These are phyloP conservation scores for Fagopyrum esculentum DNA, from an alignment of 148 eudicot genomes.

Conservation along the genomic window DNA sequence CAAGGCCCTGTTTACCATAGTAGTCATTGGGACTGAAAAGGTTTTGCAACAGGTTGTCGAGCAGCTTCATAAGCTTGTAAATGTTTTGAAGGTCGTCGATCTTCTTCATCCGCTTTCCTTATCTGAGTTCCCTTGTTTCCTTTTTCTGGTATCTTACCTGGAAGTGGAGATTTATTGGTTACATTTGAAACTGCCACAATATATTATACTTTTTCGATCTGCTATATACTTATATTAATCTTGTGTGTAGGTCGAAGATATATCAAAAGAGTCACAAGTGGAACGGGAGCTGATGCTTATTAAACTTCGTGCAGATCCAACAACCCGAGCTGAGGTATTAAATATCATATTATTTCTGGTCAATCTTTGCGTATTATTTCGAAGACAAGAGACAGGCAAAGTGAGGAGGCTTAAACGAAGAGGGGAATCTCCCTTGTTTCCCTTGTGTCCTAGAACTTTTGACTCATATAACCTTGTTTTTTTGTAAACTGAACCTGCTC, in stretches of 20 bases:
- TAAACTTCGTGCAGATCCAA: constrained; percentile 61
- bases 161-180: not conserved
- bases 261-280: constrained; percentile 79
- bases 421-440: not conserved
- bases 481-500: not conserved
- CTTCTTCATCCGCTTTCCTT: not conserved
- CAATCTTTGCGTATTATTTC: not conserved
- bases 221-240: not conserved
- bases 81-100: constrained; percentile 64
- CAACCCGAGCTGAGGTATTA: constrained; percentile 56
- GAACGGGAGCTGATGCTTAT: constrained; percentile 91
- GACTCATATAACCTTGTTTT: not conserved
- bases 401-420: not conserved
- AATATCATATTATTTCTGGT: not conserved
- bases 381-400: not conserved
- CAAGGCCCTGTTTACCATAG: constrained; percentile 87
- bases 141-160: not conserved
- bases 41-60: constrained; percentile 79
- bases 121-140: not conserved
- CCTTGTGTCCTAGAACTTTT: not conserved
- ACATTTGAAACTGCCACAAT: not conserved
- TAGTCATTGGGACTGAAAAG: constrained; percentile 81
- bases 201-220: not conserved
- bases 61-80: constrained; percentile 90
- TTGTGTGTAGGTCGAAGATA: constrained; percentile 63